Evolutionary conservation across 306 rosid species (phyloP).

Genomic region (Pueraria montana): DNA sequence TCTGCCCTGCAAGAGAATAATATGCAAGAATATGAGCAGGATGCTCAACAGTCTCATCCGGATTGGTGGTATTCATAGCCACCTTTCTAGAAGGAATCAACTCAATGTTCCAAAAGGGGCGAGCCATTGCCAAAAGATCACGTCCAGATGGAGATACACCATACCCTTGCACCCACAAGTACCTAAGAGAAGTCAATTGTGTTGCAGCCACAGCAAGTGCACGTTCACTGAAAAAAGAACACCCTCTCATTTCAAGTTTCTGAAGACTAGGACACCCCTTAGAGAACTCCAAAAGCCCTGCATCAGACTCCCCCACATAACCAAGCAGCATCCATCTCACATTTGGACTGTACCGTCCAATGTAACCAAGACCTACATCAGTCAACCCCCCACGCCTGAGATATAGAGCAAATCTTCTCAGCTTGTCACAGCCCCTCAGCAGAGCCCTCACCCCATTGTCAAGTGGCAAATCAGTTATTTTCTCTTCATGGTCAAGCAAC

Average conservation of each 20-base stretch:
- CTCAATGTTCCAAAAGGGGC: constrained; percentile 95
- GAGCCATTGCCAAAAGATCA: constrained; percentile 83
- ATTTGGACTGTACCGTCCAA: constrained; percentile 79
- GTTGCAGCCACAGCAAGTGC: constrained; percentile 83
- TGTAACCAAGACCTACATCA: constrained; percentile 79
- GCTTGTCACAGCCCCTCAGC: constrained; percentile 82
- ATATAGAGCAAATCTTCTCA: constrained; percentile 86
- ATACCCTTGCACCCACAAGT: constrained; percentile 97
- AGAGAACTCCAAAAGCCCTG: constrained; percentile 80
- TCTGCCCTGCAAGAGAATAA: constrained; percentile 94
- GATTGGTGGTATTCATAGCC: not conserved
- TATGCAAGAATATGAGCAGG: constrained; percentile 95
- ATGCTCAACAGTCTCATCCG: constrained; percentile 57
- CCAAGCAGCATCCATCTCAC: constrained; percentile 98
- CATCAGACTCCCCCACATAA: constrained; percentile 81
- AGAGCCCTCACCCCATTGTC: constrained; percentile 89
- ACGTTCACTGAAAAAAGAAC: constrained; percentile 77
- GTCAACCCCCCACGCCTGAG: constrained; percentile 85
- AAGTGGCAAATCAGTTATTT: constrained; percentile 81
- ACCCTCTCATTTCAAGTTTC: constrained; percentile 93
- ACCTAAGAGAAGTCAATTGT: constrained; percentile 77
- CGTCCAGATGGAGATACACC: constrained; percentile 65
- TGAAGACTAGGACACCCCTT: constrained; percentile 91
- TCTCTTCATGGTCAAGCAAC: constrained; percentile 75
- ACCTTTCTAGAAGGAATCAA: constrained; percentile 77